Evolutionary conservation across 176 grass and related monocot species (phyloP).

Genomic region (Areca catechu): DNA sequence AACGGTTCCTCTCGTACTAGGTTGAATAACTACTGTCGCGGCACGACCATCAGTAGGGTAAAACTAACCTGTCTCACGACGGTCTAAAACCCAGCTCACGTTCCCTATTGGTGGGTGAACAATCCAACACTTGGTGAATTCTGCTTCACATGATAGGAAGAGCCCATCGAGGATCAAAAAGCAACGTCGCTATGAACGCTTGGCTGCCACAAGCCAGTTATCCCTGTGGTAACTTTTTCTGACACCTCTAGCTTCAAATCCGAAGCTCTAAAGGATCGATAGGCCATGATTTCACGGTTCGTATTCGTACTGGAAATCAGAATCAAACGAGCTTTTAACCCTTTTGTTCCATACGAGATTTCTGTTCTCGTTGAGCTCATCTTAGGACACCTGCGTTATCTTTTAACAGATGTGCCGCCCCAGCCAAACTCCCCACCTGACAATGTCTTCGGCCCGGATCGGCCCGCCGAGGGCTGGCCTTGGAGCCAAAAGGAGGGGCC

Average conservation of each 20-base stretch:
- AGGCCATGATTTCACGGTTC: slow-evolving; percentile 34
- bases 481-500: slow-evolving; percentile 11
- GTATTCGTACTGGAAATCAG: slow-evolving; percentile 33
- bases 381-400: slow-evolving; percentile 58
- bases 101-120: too few species aligned
- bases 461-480: not conserved
- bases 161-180: too few species aligned
- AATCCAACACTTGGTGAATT: too few species aligned
- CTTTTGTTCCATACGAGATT: slow-evolving; percentile 71
- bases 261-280: slow-evolving; percentile 36
- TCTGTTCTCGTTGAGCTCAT: slow-evolving; percentile 60
- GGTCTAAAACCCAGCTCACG: too few species aligned
- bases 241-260: too few species aligned
- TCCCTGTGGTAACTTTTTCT: slow-evolving; percentile 35
- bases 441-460: slow-evolving; percentile 15
- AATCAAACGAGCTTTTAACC: slow-evolving; percentile 38
- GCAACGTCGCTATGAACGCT: too few species aligned
- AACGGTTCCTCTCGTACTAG: too few species aligned
- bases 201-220: slow-evolving; percentile 32
- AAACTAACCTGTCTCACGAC: too few species aligned
- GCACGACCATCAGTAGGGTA: too few species aligned
- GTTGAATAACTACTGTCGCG: too few species aligned
- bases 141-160: too few species aligned
- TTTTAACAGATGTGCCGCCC: slow-evolving; percentile 56
- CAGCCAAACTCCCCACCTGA: slow-evolving; percentile 45